Conservation (phyloP, 495 filamentous ascomycete genomes). For the Hypoxylon perforatum region DNA sequence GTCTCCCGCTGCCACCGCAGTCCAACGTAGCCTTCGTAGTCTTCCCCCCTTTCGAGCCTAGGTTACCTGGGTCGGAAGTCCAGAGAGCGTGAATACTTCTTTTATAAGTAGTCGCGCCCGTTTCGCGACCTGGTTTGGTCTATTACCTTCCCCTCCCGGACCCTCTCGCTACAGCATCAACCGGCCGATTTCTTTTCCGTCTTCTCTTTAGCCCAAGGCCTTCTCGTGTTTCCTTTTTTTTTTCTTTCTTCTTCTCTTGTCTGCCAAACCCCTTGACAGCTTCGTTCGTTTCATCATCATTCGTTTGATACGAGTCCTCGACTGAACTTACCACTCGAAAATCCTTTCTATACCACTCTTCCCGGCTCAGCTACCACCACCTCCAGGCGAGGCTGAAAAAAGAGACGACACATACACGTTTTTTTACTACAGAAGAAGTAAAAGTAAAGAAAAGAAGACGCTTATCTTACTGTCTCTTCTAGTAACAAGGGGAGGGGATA, state of each 20-base stretch:
- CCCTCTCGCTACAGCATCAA: constrained; percentile 50
- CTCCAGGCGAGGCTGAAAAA: constrained; percentile 42
- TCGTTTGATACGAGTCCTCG: constrained; percentile 60
- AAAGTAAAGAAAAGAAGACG: constrained; percentile 17
- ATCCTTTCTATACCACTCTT: constrained; percentile 25
- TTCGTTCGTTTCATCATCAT: constrained; percentile 50
- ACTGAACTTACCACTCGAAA: constrained; percentile 22
- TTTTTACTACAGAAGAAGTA: neutral
- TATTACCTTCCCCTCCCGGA: constrained; percentile 44
- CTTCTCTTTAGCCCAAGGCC: constrained; percentile 35
- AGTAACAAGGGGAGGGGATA: constrained; percentile 9
- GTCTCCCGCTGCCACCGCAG: constrained; percentile 36
- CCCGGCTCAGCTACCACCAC: constrained; percentile 11
- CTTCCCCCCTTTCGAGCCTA: constrained; percentile 18
- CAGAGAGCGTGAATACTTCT: constrained; percentile 31
- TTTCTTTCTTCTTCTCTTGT: constrained; percentile 31
- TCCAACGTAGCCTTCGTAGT: constrained; percentile 39
- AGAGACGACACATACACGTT: constrained; percentile 1
- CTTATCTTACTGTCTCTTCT: constrained; percentile 12
- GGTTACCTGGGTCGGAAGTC: constrained; percentile 23
- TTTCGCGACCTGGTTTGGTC: constrained; percentile 48
- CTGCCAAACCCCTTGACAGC: constrained; percentile 22
- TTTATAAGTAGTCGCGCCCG: constrained; percentile 50
- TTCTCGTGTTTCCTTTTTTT: constrained; percentile 43
- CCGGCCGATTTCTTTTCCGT: constrained; percentile 48